A percentile compares a stretch with the other conserved stretches of the same genome.
phyloP scores from a whole-genome alignment of 2,329 filamentous ascomycete species.

The Aspergillus tamarii region DNA sequence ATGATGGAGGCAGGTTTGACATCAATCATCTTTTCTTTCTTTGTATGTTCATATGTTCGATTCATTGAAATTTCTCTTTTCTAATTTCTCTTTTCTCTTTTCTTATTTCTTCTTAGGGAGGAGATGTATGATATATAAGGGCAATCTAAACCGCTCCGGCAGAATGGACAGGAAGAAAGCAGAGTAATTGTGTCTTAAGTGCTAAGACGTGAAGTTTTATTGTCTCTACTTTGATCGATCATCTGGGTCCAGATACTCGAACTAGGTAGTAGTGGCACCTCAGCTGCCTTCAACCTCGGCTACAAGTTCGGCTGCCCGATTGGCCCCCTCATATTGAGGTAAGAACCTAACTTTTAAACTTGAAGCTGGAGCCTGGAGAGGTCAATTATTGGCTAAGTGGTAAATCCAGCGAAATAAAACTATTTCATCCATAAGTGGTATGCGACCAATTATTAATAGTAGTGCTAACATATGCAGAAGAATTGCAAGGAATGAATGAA shows the following conservation, averaged over 20 bases:
- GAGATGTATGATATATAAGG: not conserved
- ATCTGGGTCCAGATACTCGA: not conserved
- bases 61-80: not conserved
- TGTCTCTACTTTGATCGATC: not conserved
- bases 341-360: not conserved
- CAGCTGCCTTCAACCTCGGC: not conserved
- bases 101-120: not conserved
- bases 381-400: not conserved
- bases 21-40: constrained; percentile 1
- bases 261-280: no score
- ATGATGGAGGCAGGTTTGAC: constrained; percentile 7
- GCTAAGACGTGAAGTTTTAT: not conserved
- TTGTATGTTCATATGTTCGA: not conserved
- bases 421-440: not conserved
- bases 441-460: not conserved
- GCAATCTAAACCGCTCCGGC: not conserved
- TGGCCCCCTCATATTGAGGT: not conserved
- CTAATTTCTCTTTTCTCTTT: not conserved
- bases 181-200: not conserved
- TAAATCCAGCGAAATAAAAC: not conserved
- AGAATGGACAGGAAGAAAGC: not conserved
- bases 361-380: not conserved
- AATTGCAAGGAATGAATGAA: not conserved
- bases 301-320: not conserved
- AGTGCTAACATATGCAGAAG: not conserved